A percentile compares a stretch with the other conserved stretches of the same genome.
These are phyloP conservation scores for Asterionellopsis glacialis DNA, from an alignment of 108 stramenopile genomes.

Conservation along the genomic window DNA sequence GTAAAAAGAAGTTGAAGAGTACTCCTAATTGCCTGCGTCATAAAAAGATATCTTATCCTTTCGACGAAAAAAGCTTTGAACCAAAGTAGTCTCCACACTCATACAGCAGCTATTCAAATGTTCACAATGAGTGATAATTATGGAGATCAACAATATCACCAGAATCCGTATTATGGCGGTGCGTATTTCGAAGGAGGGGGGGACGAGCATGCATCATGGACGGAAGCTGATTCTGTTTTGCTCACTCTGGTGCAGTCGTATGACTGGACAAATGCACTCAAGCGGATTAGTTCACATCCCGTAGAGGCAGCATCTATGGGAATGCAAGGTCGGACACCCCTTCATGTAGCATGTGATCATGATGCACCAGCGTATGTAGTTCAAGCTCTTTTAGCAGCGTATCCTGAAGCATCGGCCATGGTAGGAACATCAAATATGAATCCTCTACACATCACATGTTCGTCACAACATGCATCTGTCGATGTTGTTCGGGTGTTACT, in stretches of 20 bases:
- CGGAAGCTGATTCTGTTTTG: too few species aligned
- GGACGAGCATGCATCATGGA: too few species aligned
- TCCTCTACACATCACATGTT: conserved; percentile 62
- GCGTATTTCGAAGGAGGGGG: too few species aligned
- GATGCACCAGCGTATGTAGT: conserved; percentile 53
- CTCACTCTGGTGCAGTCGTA: conserved; percentile 38
- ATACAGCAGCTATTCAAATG: too few species aligned
- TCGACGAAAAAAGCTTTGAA: too few species aligned
- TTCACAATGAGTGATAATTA: background rate
- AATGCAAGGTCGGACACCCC: conserved; percentile 48
- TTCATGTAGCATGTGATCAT: conserved; percentile 63
- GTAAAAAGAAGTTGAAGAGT: too few species aligned
- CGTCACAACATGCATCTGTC: conserved; percentile 48
- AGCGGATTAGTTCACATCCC: conserved; percentile 46
- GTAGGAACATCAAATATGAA: conserved; percentile 65
- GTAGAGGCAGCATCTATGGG: conserved; percentile 32
- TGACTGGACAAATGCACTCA: conserved; percentile 40
- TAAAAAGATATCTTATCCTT: too few species aligned
- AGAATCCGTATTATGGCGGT: conserved; percentile 5
- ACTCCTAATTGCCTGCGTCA: too few species aligned
- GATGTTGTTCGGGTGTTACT: conserved; percentile 46
- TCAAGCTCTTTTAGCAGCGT: conserved; percentile 40
- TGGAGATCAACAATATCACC: conserved; percentile 1
- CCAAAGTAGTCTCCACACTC: too few species aligned
- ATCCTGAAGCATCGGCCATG: conserved; percentile 46